Evolutionary conservation across 2,329 filamentous ascomycete species (phyloP).

Genomic region (Xylaria sp.): DNA sequence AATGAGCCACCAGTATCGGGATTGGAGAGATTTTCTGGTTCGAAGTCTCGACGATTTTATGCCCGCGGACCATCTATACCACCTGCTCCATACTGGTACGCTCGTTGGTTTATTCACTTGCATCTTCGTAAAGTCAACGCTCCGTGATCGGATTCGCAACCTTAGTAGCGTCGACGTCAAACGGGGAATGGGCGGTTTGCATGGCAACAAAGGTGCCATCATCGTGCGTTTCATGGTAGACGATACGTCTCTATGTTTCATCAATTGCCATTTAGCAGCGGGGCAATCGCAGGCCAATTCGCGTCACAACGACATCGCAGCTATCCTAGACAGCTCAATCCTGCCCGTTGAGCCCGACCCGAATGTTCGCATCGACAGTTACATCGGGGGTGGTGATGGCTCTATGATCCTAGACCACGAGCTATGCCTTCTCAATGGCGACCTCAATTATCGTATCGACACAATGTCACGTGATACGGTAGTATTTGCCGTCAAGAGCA

Average conservation of each 20-base stretch:
- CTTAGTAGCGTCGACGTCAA: slow-evolving; percentile 86
- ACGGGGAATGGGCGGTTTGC: slow-evolving; percentile 90
- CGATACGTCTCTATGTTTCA: slow-evolving; percentile 91
- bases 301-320: slow-evolving; percentile 89
- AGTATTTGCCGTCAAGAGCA: slow-evolving; percentile 79
- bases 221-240: slow-evolving; percentile 92
- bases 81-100: slow-evolving; percentile 84
- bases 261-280: slow-evolving; percentile 96
- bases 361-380: slow-evolving; percentile 74
- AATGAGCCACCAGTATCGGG: slow-evolving; percentile 96
- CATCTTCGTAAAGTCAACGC: slow-evolving; percentile 85
- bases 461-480: slow-evolving; percentile 95
- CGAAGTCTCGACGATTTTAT: slow-evolving; percentile 83
- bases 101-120: slow-evolving; percentile 96
- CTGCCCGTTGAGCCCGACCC: slow-evolving; percentile 76
- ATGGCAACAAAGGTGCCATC: slow-evolving; percentile 96
- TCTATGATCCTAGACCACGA: slow-evolving; percentile 96
- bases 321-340: slow-evolving; percentile 80
- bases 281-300: slow-evolving; percentile 89
- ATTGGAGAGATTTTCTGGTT: slow-evolving; percentile 91
- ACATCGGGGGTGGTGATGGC: slow-evolving; percentile 90
- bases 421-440: slow-evolving; percentile 94
- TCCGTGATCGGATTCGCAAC: slow-evolving; percentile 77
- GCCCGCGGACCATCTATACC: slow-evolving; percentile 77
- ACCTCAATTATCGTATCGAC: slow-evolving; percentile 98